Base-by-base conservation (phyloP, 495 filamentous ascomycete species). In the Aspergillus nanangensis region DNA sequence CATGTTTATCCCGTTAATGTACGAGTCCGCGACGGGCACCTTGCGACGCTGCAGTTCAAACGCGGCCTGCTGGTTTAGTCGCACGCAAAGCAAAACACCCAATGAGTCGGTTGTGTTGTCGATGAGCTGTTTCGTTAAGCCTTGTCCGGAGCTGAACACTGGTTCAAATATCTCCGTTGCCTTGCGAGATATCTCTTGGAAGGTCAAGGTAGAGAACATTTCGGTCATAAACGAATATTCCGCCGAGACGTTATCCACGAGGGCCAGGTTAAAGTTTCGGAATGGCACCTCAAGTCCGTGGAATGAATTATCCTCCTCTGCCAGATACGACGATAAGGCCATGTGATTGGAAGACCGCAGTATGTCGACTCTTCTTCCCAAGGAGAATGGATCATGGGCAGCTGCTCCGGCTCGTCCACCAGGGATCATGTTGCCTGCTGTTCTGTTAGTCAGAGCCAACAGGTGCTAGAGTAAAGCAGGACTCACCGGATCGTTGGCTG, bases 1-100 rank as follows among this genome's bases (percentile, higher is more conserved):
- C 92, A 98, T 97, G 53, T 85, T 86, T 18, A 89, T 93, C 14
- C 83, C 90, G 62, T 97, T 98, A 56, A 96, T 84, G 61, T 97
- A 97, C 22, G 80, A 78, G 47, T 98, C 93, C 2, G 86, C 83
- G 3, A 88, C 83, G 8, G 93, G 94, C 2, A 96, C 81, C 56
- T 91, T 89, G 36, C 92, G 82, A 5, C 93, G 79, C 62, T 98
- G 93, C 7, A 96, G 76, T 62, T 95, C 87, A 53, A 97, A 98
- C 5, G 90, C 88, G 21, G 88, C 80, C 51, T 90, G 87, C 54
- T 98, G 94, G 57, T 93, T 97, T 11, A 98, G 67, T 9, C 93
- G 83, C n/a, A 98, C 88, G 56, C 86, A 92, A 36, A 96, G 78
- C 4, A 98, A 68, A 5, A 95, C 73, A 19, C 93, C 93, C 18